These are phyloP conservation scores for Trichoderma cornu-damae DNA, from an alignment of 2,329 filamentous ascomycete genomes.

Conservation along the genomic window DNA sequence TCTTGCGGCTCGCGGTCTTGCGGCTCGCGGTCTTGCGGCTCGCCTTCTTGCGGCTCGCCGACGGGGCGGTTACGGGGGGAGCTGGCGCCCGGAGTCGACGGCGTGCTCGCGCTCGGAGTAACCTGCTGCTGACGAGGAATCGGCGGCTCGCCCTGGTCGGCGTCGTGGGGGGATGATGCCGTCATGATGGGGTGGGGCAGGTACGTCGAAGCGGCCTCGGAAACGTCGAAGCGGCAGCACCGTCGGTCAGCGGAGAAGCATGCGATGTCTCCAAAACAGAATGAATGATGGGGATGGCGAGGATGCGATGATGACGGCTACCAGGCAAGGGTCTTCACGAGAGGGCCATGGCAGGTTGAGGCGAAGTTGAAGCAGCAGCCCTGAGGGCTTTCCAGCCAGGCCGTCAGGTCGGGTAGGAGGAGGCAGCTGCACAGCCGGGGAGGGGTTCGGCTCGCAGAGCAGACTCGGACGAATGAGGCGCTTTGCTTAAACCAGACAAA, in stretches of 20 bases:
- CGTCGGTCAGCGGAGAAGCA: constrained; percentile 1
- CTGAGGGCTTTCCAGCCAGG: background rate
- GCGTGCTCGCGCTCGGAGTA: constrained; percentile 11
- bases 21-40: constrained; percentile 26
- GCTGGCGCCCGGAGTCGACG: constrained; percentile 7
- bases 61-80: constrained; percentile 19
- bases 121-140: background rate
- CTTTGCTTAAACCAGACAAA: background rate
- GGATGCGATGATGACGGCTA: background rate
- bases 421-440: background rate
- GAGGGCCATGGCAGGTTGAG: constrained; percentile 8
- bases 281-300: background rate
- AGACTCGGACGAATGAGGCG: background rate
- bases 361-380: background rate
- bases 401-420: background rate
- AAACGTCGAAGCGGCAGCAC: background rate
- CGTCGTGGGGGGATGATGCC: constrained; percentile 1
- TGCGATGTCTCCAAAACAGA: background rate
- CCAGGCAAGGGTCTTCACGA: constrained; percentile 4
- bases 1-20: constrained; percentile 22
- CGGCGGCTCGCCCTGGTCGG: background rate
- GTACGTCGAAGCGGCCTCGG: background rate
- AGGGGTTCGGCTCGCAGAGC: background rate
- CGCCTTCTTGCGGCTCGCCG: constrained; percentile 21
- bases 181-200: constrained; percentile 12